These are phyloP conservation scores for Bombardia bombarda DNA, from an alignment of 495 filamentous ascomycete species.

Conservation along the genomic window DNA sequence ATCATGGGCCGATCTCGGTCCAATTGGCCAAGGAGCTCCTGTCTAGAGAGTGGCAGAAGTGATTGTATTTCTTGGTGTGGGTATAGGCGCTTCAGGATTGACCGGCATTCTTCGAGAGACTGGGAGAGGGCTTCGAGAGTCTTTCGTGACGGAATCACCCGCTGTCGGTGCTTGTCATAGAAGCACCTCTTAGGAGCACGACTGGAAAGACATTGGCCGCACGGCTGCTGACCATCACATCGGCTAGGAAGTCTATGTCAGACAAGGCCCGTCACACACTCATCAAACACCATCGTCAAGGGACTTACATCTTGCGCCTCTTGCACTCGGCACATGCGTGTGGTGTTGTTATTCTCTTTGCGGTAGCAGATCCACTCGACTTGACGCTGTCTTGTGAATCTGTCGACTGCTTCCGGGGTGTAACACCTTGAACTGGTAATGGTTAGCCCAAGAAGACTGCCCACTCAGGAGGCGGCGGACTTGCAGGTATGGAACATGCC, in stretches of 20 bases:
- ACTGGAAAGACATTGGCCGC: conserved; percentile 50
- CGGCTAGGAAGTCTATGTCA: conserved; percentile 30
- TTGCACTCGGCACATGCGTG: conserved; percentile 55
- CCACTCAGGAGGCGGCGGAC: conserved; percentile 5
- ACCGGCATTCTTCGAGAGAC: conserved; percentile 50
- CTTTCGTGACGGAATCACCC: conserved; percentile 51
- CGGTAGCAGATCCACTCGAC: conserved; percentile 27
- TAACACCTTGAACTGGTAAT: conserved; percentile 35
- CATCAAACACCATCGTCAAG: no score
- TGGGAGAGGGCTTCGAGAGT: conserved; percentile 50
- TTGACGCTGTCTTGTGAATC: conserved; percentile 38
- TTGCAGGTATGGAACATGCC: conserved; percentile 47
- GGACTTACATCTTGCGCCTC: conserved; percentile 46
- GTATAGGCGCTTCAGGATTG: conserved; percentile 46
- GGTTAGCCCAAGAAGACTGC: conserved; percentile 4
- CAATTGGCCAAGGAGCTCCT: conserved; percentile 43
- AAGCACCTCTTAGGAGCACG: conserved; percentile 50
- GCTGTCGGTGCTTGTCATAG: conserved; percentile 52
- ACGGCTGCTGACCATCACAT: conserved; percentile 52
- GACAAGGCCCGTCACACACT: no score
- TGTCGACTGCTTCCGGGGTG: conserved; percentile 37
- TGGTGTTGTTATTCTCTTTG: conserved; percentile 47
- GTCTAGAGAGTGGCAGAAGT: conserved; percentile 41
- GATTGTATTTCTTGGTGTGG: conserved; percentile 44
- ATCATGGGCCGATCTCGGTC: conserved; percentile 33